phyloP scores from a whole-genome alignment of 139 green algal species.

The Volvox africanus region DNA sequence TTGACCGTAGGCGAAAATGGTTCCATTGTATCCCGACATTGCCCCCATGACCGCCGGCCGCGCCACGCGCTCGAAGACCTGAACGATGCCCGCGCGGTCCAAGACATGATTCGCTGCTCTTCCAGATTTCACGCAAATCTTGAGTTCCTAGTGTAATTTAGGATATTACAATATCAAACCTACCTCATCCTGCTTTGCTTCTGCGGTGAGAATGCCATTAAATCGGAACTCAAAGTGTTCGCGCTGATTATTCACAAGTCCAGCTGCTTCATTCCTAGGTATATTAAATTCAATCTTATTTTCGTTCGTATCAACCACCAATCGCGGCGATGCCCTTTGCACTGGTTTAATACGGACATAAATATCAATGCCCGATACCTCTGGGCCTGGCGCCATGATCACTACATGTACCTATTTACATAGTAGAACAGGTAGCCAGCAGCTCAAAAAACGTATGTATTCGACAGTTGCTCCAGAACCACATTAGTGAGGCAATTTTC shows the following conservation, averaged over 20 bases:
- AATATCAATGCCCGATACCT: constrained; percentile 70
- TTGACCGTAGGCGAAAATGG: constrained; percentile 90
- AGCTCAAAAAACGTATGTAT: neutral
- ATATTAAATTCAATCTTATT: constrained; percentile 72
- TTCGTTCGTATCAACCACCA: constrained; percentile 60
- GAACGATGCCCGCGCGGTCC: constrained; percentile 2
- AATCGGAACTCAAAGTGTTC: constrained; percentile 88
- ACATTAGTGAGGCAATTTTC: neutral
- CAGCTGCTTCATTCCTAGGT: constrained; percentile 54
- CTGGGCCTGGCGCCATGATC: constrained; percentile 12
- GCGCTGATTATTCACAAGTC: constrained; percentile 87
- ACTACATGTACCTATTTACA: neutral
- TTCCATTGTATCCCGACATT: constrained; percentile 89
- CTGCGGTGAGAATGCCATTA: constrained; percentile 80
- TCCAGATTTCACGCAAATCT: too few species aligned
- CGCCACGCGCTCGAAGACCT: constrained; percentile 89
- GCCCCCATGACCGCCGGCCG: constrained; percentile 64
- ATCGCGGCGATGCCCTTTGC: constrained; percentile 1
- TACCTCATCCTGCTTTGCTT: constrained; percentile 89
- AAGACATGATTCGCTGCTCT: neutral
- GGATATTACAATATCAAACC: neutral
- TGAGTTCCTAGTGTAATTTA: neutral
- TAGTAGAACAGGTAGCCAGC: too few species aligned
- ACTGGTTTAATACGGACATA: constrained; percentile 77
- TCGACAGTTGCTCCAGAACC: neutral